A percentile compares a stretch with the other conserved stretches of the same genome.
phyloP scores from a whole-genome alignment of 2,329 filamentous ascomycete species.

The Cordyceps tenuipes region DNA sequence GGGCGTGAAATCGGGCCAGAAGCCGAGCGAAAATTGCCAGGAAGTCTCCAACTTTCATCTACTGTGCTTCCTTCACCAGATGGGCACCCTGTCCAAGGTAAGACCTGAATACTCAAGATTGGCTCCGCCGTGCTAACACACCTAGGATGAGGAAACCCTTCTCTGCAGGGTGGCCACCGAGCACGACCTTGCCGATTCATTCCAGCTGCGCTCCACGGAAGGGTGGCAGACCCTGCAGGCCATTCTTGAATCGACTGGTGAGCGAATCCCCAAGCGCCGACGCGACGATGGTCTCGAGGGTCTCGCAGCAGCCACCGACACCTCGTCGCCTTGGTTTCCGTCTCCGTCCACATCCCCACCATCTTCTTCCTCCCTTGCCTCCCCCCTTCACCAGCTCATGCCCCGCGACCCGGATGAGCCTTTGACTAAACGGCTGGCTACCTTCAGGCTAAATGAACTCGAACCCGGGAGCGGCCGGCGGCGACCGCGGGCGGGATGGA shows the following conservation, averaged over 20 bases:
- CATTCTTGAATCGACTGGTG: slow-evolving; percentile 95
- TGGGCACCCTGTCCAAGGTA: slow-evolving; percentile 82
- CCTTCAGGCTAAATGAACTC: slow-evolving; percentile 51
- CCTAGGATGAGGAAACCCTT: slow-evolving; percentile 78
- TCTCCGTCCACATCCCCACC: slow-evolving; percentile 17
- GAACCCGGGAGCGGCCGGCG: not conserved
- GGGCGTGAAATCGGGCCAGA: slow-evolving; percentile 50
- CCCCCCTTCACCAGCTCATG: slow-evolving; percentile 19
- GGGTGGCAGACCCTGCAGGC: slow-evolving; percentile 92
- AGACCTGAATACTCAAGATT: slow-evolving; percentile 19
- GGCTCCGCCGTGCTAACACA: slow-evolving; percentile 9
- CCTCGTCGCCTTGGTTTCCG: slow-evolving; percentile 13
- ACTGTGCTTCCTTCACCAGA: slow-evolving; percentile 73
- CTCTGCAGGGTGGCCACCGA: slow-evolving; percentile 77
- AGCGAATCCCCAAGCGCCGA: slow-evolving; percentile 76
- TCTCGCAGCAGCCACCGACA: slow-evolving; percentile 16
- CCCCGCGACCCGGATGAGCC: slow-evolving; percentile 35
- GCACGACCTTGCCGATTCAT: slow-evolving; percentile 71
- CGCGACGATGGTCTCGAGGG: slow-evolving; percentile 26
- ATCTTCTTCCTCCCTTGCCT: slow-evolving; percentile 20
- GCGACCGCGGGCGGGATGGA: not conserved
- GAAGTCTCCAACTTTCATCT: slow-evolving; percentile 90
- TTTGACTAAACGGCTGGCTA: slow-evolving; percentile 59
- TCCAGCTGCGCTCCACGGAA: slow-evolving; percentile 74
- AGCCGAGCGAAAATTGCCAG: slow-evolving; percentile 52